These are phyloP conservation scores for Pontederia paniculata DNA, from an alignment of 176 grass and related monocot genomes.

Conservation along the genomic window DNA sequence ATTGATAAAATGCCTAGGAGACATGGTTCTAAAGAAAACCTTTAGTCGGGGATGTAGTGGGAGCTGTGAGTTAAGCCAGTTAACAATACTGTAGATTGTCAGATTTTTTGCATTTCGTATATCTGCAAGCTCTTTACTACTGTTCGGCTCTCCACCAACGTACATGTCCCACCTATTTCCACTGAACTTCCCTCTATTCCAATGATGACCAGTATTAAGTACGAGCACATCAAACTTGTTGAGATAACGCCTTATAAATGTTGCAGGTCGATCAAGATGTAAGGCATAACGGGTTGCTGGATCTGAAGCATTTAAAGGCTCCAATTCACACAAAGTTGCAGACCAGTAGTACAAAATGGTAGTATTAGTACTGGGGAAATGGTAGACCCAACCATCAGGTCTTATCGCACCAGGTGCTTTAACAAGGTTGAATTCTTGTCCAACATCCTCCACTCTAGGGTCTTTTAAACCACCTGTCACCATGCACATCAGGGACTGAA, in stretches of 20 bases:
- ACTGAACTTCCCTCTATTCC: slow-evolving; percentile 93
- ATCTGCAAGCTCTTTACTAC: slow-evolving; percentile 29
- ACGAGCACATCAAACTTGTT: slow-evolving; percentile 62
- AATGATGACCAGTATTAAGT: slow-evolving; percentile 96
- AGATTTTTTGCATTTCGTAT: slow-evolving; percentile 63
- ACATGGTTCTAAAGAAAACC: slow-evolving; percentile 78
- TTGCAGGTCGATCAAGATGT: slow-evolving; percentile 84
- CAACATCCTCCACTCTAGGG: slow-evolving; percentile 59
- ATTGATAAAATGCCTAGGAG: slow-evolving; percentile 89
- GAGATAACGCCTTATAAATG: slow-evolving; percentile 71
- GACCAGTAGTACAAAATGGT: slow-evolving; percentile 98
- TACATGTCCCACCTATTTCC: slow-evolving; percentile 79
- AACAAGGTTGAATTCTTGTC: slow-evolving; percentile 61
- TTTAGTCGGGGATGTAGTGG: slow-evolving; percentile 36
- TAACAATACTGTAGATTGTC: slow-evolving; percentile 58
- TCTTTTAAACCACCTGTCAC: slow-evolving; percentile 56
- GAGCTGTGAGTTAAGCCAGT: slow-evolving; percentile 63
- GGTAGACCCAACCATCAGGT: slow-evolving; percentile 93
- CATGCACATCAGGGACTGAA: slow-evolving; percentile 97
- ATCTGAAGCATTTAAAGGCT: slow-evolving; percentile 42
- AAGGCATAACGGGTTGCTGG: slow-evolving; percentile 49
- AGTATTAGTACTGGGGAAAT: slow-evolving; percentile 62
- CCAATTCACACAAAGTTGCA: slow-evolving; percentile 83
- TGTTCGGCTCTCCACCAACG: slow-evolving; percentile 43
- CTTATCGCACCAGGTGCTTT: slow-evolving; percentile 67